Percentiles rank a stretch among this genome's conserved stretches.
phyloP scores from a whole-genome alignment of 2,329 filamentous ascomycete genomes.

The Periconia digitata region DNA sequence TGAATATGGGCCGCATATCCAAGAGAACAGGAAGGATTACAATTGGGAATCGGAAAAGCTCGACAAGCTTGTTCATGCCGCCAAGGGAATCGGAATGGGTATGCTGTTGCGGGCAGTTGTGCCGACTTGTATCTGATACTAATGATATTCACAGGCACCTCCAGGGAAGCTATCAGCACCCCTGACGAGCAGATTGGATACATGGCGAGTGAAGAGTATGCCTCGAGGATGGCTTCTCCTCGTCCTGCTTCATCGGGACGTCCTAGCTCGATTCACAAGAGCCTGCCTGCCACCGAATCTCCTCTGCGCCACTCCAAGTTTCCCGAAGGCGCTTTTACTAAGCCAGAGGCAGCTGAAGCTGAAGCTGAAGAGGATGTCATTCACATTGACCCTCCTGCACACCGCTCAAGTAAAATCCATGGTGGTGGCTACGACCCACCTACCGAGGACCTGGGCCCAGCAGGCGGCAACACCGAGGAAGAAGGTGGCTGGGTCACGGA shows the following conservation, averaged over 20 bases:
- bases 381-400: conserved; percentile 71
- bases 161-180: conserved; percentile 66
- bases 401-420: conserved; percentile 46
- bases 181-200: conserved; percentile 92
- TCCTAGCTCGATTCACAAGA: conserved; percentile 50
- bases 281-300: conserved; percentile 50
- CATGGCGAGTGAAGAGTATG: conserved; percentile 81
- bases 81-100: conserved; percentile 54
- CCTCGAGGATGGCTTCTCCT: conserved; percentile 73
- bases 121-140: conserved; percentile 45
- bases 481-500: conserved; percentile 59
- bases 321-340: conserved; percentile 46
- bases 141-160: conserved; percentile 62
- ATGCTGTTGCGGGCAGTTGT: conserved; percentile 27
- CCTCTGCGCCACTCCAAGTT: conserved; percentile 55
- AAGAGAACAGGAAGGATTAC: conserved; percentile 68
- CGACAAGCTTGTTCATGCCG: conserved; percentile 83
- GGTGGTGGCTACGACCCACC: conserved; percentile 56
- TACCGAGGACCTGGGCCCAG: conserved; percentile 54
- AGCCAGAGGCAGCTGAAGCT: conserved; percentile 44
- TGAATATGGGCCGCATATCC: conserved; percentile 61
- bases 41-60: conserved; percentile 87
- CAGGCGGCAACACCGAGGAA: conserved; percentile 48
- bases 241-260: conserved; percentile 53
- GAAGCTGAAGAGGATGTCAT: conserved; percentile 64